Percentiles rank a stretch among this genome's conserved stretches.
phyloP scores from a whole-genome alignment of 2,329 filamentous ascomycete species.

The Ophiostoma australiae region DNA sequence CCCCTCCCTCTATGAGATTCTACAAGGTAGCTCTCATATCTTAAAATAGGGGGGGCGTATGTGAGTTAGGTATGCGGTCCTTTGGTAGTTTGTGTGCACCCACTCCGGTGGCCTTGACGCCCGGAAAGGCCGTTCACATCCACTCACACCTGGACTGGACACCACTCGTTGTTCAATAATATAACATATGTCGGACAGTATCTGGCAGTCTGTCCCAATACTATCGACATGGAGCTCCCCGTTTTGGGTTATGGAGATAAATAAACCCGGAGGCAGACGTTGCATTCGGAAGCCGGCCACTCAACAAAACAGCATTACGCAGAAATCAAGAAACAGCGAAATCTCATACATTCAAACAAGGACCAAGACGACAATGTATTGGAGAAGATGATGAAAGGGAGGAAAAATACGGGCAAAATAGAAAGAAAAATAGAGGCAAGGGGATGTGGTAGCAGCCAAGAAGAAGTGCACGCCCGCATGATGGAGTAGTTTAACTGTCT shows the following conservation, averaged over 20 bases:
- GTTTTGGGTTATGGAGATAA: neutral
- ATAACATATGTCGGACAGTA: neutral
- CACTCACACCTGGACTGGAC: neutral
- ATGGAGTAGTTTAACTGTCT: neutral
- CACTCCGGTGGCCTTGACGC: neutral
- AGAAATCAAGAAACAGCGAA: neutral
- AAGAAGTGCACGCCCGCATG: neutral
- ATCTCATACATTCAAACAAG: neutral
- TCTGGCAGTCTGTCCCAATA: neutral
- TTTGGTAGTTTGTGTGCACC: slow-evolving; percentile 7
- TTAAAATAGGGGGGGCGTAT: neutral
- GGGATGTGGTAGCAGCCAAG: neutral
- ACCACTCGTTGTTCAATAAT: neutral
- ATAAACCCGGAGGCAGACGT: slow-evolving; percentile 1
- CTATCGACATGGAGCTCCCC: neutral
- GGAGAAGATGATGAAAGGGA: neutral
- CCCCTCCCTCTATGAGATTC: neutral
- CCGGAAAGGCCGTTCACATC: neutral
- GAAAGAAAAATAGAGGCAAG: neutral
- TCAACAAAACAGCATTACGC: neutral
- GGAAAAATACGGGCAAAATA: slow-evolving; percentile 11
- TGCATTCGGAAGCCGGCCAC: neutral
- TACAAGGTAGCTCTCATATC: neutral
- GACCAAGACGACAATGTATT: neutral
- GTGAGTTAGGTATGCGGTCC: neutral